Base-by-base conservation (phyloP, 768 basidiomycete genomes). In the Suillus discolor region DNA sequence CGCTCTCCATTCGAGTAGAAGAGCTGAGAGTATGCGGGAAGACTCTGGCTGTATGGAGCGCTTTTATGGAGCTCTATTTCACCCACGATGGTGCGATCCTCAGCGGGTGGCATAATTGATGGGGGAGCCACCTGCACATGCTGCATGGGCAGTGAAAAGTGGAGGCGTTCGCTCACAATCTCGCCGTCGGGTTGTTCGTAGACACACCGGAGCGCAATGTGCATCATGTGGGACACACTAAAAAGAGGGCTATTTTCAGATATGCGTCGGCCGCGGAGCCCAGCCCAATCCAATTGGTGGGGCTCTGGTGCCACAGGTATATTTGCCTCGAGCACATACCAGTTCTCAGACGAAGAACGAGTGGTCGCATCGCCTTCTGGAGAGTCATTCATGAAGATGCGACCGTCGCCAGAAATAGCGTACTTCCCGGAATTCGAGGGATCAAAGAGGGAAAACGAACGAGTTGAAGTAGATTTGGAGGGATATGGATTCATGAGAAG, bases 21-120 rank as follows among this genome's bases (percentile, higher is more conserved):
- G 23, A 94, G 80, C 68, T 93, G 91, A 6, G 90, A 92, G 72
- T 94, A 94, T 4, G 88, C 84, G 2, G 93, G 93, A 23, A 92
- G 85, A 51, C 70, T 70, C 16, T 76, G 74, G 6, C 72, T 66
- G 61, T 70, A 70, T 34, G 69, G 75, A 12, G 69, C 61, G 41
- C 15, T 62, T 61, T 65, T 72, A 49, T 34, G 70, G 31, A 54
- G 28, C 23, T 61, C 61, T 44, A 42, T n/a, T 31, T 23, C 61
- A 66, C 3, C 18, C 31, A 68, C 67, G 45, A 61, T 67, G 11
- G 54, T 42, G 66, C 39, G 23, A 45, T 63, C 65, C 47, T 42
- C 36, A 41, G 55, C 23, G n/a, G 62, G 36, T 6, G 62, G 38
- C 5, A 15, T 25, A 7, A 61, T 41, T 13, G 39, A 49, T 4